Conservation (phyloP, 345 rosid genomes). For the Ceriops zippeliana region DNA sequence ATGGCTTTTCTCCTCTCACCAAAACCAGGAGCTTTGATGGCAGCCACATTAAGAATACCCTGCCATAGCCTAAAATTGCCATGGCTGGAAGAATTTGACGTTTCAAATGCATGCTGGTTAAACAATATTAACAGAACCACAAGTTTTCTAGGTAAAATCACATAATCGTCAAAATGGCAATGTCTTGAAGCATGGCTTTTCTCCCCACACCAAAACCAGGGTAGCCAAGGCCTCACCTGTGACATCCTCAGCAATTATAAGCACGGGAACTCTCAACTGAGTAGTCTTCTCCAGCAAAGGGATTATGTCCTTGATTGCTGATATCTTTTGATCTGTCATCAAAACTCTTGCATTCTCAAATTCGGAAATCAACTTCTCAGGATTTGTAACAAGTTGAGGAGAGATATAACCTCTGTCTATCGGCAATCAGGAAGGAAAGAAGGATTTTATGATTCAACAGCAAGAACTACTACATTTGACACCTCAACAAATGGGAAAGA, state of each 20-base stretch:
- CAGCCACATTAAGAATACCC: slow-evolving; percentile 91
- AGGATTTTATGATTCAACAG: slow-evolving; percentile 1
- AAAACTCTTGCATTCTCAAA: slow-evolving; percentile 94
- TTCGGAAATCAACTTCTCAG: slow-evolving; percentile 81
- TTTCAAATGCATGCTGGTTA: no score
- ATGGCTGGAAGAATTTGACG: no score
- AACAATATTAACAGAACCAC: no score
- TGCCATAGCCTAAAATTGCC: no score
- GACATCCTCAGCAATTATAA: slow-evolving; percentile 93
- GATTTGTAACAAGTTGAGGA: slow-evolving; percentile 93
- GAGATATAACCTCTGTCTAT: slow-evolving; percentile 95
- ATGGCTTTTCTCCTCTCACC: slow-evolving; percentile 97
- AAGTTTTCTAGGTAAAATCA: no score
- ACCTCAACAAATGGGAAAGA: background rate
- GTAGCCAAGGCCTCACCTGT: slow-evolving; percentile 96
- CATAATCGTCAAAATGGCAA: no score
- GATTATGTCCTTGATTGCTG: slow-evolving; percentile 89
- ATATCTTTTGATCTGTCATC: slow-evolving; percentile 87
- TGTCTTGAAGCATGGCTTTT: no score
- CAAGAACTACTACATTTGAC: background rate
- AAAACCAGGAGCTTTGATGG: slow-evolving; percentile 93
- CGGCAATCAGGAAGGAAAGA: slow-evolving; percentile 29
- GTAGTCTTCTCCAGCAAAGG: slow-evolving; percentile 91
- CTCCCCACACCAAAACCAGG: no score
- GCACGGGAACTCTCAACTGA: slow-evolving; percentile 83